phyloP scores from a whole-genome alignment of 1,139 yeast genomes.

The Lodderomyces metapsilosis region DNA sequence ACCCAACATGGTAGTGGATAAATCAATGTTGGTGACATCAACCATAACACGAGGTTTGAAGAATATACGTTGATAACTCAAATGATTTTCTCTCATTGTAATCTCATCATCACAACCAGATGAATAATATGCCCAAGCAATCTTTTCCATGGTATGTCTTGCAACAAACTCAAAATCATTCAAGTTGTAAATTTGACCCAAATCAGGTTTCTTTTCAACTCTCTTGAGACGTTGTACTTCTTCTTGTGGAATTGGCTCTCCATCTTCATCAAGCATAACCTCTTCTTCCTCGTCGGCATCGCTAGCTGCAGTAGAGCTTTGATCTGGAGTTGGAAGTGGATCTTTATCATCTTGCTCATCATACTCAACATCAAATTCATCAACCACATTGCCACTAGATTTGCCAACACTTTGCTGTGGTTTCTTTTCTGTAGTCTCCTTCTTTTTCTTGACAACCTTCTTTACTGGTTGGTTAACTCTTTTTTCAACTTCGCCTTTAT shows the following conservation, averaged over 20 bases:
- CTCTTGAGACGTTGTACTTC: constrained; percentile 28
- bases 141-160: constrained; percentile 61
- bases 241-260: constrained; percentile 32
- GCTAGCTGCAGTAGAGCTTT: constrained; percentile 5
- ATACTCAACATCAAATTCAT: constrained; percentile 47
- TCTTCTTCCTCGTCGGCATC: constrained; percentile 21
- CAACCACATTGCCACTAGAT: constrained; percentile 24
- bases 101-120: constrained; percentile 94
- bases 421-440: constrained; percentile 4
- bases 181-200: constrained; percentile 64
- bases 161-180: constrained; percentile 87
- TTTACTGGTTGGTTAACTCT: constrained; percentile 12
- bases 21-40: constrained; percentile 53
- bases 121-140: constrained; percentile 91
- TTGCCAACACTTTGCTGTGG: constrained; percentile 1
- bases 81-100: constrained; percentile 82
- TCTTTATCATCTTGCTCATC: constrained; percentile 41
- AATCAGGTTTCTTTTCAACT: constrained; percentile 53
- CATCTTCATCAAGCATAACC: constrained; percentile 29
- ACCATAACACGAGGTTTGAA: constrained; percentile 81
- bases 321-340: constrained; percentile 27
- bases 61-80: constrained; percentile 81
- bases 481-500: constrained; percentile 33
- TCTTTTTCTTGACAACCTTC: constrained; percentile 1
- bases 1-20: constrained; percentile 42